Base-by-base conservation (phyloP, 2,329 filamentous ascomycete genomes). In the Sporothrix variecibatus region DNA sequence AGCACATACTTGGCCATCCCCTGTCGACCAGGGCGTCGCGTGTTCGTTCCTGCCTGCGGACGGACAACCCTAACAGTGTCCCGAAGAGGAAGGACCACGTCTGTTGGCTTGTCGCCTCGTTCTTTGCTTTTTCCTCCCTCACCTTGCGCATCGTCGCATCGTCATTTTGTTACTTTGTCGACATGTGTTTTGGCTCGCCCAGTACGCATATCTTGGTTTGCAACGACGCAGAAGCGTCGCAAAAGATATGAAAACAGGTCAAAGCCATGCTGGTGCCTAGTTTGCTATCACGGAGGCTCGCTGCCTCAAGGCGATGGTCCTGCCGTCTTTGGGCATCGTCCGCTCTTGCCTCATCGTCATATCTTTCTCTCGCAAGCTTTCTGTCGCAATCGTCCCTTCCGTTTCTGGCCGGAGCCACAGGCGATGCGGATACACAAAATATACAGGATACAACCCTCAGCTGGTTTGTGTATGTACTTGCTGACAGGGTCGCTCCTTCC, bases 141-240 rank as follows among this genome's bases (percentile, higher is more conserved):
- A 64, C 34, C 60, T 17, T 43, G 62, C 62, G 62, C 38, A 67
- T 67, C 62, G 62, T 67, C 62, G 62, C 38, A 67, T 67, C 62
- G 62, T 67, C 38, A 67, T 46, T 67, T 65, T 38, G 34, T 65
- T 20, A 5, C 34, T 26, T 28, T 56, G 23, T 12, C 11, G 51
- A 15, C 56, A n/a, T 60, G 56, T 26, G 38, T 20, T 23, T 2
- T 67, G 12, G 15, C 31, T 46, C 46, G 62, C n/a, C 62, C 40
- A 9, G n/a, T n/a, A 7, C 2, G 11, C 12, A 12, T 23, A 23
- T 62, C 49, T 62, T 62, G 31, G 58, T n/a, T 40, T 31, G 4
- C 3, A 12, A 38, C 12, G 34, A 26, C n/a, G 38, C 60, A 65
- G 23, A 23, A 40, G n/a, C 60, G 20, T 6, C n/a, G 60, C 34